Percentiles rank a stretch among this genome's conserved stretches.
Evolutionary conservation across 345 rosid genomes (phyloP).

Genomic region (Euphorbia pulcherrima): DNA sequence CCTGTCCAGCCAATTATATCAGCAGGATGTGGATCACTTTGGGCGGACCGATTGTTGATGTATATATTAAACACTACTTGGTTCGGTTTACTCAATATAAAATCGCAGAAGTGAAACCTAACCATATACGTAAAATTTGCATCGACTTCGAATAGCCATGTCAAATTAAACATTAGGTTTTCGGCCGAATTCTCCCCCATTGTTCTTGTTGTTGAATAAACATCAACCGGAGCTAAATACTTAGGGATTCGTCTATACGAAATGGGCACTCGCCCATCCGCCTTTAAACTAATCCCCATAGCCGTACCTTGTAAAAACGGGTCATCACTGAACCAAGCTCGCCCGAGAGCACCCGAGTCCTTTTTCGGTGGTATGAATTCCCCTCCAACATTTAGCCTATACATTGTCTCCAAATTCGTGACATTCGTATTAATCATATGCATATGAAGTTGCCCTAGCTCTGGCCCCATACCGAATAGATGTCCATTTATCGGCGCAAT

Average conservation of each 20-base stretch:
- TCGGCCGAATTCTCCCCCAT: conserved; percentile 41
- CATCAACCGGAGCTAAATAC: conserved; percentile 49
- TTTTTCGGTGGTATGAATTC: conserved; percentile 44
- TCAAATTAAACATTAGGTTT: conserved; percentile 51
- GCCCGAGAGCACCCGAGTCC: conserved; percentile 51
- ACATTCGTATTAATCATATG: conserved; percentile 25
- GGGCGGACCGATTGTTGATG: conserved; percentile 63
- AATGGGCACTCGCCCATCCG: conserved; percentile 22
- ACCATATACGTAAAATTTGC: conserved; percentile 58
- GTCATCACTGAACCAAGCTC: conserved; percentile 73
- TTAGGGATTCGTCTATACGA: conserved; percentile 37
- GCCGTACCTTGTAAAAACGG: conserved; percentile 53
- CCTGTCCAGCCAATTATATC: conserved; percentile 63
- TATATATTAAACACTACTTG: conserved; percentile 59
- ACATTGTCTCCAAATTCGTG: conserved; percentile 55
- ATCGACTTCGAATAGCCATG: conserved; percentile 73
- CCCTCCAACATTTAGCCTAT: conserved; percentile 70
- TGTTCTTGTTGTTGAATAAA: conserved; percentile 55
- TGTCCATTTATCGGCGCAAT: conserved; percentile 42
- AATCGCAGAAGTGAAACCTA: conserved; percentile 77
- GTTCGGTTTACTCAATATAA: conserved; percentile 39
- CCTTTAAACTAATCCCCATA: conserved; percentile 35
- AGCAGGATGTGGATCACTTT: conserved; percentile 29
- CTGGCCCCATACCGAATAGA: conserved; percentile 41
- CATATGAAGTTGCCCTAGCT: conserved; percentile 55